A percentile compares a stretch with the other conserved stretches of the same genome.
These are phyloP conservation scores for Moricandia moricandioides DNA, from an alignment of 345 rosid genomes.

Conservation along the genomic window DNA sequence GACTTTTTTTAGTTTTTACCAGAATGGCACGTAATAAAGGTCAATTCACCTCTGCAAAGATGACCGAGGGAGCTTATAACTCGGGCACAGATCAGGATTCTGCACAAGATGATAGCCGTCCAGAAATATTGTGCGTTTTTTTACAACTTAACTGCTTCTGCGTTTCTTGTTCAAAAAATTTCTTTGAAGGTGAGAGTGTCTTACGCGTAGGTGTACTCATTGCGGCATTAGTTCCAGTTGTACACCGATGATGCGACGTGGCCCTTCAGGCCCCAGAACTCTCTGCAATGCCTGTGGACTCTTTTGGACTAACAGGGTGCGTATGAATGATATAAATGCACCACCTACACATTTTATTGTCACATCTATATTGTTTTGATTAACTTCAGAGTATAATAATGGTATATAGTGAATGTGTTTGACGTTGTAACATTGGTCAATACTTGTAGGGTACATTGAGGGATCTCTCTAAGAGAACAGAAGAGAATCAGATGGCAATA, in stretches of 20 bases:
- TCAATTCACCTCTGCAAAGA: slow-evolving; percentile 78
- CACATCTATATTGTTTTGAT: background rate
- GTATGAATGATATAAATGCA: slow-evolving; percentile 25
- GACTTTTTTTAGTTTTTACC: slow-evolving; percentile 22
- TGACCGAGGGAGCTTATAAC: slow-evolving; percentile 59
- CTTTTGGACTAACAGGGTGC: slow-evolving; percentile 87
- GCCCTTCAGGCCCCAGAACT: slow-evolving; percentile 93
- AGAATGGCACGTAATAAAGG: slow-evolving; percentile 99
- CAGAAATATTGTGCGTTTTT: slow-evolving; percentile 67
- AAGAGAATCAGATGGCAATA: slow-evolving; percentile 21
- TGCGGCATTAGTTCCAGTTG: slow-evolving; percentile 81
- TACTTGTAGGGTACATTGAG: slow-evolving; percentile 35
- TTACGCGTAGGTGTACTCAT: slow-evolving; percentile 67
- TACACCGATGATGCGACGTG: slow-evolving; percentile 99
- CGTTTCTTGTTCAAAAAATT: background rate
- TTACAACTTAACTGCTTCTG: background rate
- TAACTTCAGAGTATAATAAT: background rate
- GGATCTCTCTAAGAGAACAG: slow-evolving; percentile 35
- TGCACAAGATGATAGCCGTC: slow-evolving; percentile 63
- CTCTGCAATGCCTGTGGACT: slow-evolving; percentile 99
- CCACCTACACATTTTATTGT: background rate
- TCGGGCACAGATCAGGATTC: slow-evolving; percentile 65
- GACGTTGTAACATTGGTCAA: background rate
- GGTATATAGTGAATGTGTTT: background rate
- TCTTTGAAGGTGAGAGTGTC: background rate